These are phyloP conservation scores for Pseudocercospora pini-densiflorae DNA, from an alignment of 2,329 filamentous ascomycete species.

Conservation along the genomic window DNA sequence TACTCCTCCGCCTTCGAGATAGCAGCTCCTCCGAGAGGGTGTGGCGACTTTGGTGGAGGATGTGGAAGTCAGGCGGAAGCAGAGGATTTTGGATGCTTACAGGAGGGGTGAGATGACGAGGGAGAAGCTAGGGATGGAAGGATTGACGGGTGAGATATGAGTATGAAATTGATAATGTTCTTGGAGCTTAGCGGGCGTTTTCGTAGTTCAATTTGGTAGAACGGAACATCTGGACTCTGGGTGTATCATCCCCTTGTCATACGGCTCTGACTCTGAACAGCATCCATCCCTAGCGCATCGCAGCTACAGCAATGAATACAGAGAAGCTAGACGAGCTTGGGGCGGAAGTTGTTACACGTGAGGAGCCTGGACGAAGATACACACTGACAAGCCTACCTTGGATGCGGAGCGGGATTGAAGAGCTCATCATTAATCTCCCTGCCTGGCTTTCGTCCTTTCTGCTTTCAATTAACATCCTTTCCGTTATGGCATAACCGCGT, in stretches of 20 bases:
- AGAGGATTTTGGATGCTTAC: neutral
- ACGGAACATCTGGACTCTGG: neutral
- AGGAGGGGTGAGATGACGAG: neutral
- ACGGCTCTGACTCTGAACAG: neutral
- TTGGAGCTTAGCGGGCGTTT: neutral
- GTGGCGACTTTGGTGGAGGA: neutral
- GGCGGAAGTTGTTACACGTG: neutral
- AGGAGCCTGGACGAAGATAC: too few species aligned
- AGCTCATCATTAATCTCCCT: too few species aligned
- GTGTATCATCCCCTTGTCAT: neutral
- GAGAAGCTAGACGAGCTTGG: neutral
- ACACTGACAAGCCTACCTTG: too few species aligned
- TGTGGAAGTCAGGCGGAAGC: neutral
- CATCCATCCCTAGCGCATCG: neutral
- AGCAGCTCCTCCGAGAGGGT: neutral
- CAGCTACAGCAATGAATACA: neutral
- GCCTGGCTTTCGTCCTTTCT: too few species aligned
- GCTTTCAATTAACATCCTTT: too few species aligned
- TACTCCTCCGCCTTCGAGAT: slow-evolving; percentile 6
- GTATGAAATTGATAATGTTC: neutral
- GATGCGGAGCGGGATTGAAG: too few species aligned
- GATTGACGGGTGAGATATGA: neutral
- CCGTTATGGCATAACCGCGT: too few species aligned
- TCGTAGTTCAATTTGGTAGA: neutral
- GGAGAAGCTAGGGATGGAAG: neutral